Evolutionary conservation across 2,329 filamentous ascomycete genomes (phyloP), one percentile per base, ranked within the genome.

Genomic region (Claviceps pazoutovae): DNA sequence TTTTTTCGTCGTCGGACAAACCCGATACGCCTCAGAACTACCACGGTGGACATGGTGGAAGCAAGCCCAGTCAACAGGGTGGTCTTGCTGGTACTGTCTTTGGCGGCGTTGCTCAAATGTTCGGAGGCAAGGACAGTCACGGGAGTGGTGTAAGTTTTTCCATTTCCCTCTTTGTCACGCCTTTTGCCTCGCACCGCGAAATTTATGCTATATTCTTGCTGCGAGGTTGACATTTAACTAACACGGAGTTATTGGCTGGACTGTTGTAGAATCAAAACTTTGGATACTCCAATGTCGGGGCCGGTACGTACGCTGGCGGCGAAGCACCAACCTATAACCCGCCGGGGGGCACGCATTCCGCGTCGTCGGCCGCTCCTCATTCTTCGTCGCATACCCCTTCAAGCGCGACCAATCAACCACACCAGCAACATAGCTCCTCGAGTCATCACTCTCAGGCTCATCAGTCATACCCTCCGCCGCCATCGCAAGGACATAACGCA

Each of bases 211-310:
- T 4, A 16, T 46, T 8, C 17, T n/a, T 37, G 41, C 36, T 19
- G 14, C 19, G 26, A 41, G 21, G 5, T 34, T 3, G 16, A 11
- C 14, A 26, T n/a, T 34, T 6, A 13, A 45, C 53, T 66, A 49
- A 59, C 49, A 17, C 5, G 19, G 19, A 36, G 8, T 16, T 37
- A 2, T 14, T 45, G 4, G 30, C 14, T 36, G 34, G 8, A 26
- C 11, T 45, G 55, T 30, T 42, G 19, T 56, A 76, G 70, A 69
- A 70, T 54, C 74, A 80, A 56, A 78, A 75, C 60, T 87, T 78
- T 61, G 83, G 81, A 36, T 84, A 84, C 64, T 79, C 78, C 21
- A 76, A 76, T 59, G 64, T 71, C 3, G 74, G 74, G 44, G 70
- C 75, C 44, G 64, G 73, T 45, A 71, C 73, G 39, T 87, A 86